Conservation (phyloP, 1,284 basidiomycete species). For the Heterobasidion annosum region DNA sequence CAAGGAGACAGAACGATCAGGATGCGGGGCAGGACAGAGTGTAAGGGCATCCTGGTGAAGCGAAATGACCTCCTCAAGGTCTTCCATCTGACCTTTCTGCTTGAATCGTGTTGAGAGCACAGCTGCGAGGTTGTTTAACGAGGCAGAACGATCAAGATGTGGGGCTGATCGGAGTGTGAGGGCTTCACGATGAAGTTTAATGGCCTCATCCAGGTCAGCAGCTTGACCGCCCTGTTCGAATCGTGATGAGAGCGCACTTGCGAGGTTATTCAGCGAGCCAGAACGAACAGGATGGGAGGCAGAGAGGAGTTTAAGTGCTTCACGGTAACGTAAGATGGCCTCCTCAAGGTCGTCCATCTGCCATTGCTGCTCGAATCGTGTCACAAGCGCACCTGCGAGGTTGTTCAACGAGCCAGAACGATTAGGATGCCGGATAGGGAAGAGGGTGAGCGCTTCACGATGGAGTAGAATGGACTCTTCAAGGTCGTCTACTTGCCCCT, state of each 20-base stretch:
- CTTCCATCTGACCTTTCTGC: not conserved
- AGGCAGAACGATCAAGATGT: no score
- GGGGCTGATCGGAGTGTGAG: no score
- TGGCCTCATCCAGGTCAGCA: not conserved
- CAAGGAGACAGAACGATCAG: no score
- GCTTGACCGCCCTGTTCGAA: not conserved
- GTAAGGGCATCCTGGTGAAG: no score
- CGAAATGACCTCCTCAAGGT: not conserved
- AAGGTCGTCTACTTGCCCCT: not conserved
- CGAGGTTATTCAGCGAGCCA: no score
- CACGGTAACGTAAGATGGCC: no score
- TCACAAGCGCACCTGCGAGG: not conserved
- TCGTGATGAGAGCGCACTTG: not conserved
- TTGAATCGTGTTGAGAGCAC: not conserved
- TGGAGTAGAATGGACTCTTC: not conserved
- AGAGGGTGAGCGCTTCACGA: not conserved
- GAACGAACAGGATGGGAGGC: no score
- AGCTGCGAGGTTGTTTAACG: not conserved
- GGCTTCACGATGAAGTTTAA: not conserved
- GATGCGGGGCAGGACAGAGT: no score
- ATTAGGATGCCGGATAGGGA: not conserved
- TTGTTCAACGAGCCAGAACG: not conserved
- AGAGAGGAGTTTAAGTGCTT: no score
- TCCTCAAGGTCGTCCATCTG: no score
- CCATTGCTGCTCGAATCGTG: no score